Evolutionary conservation across 176 grass and related monocot species (phyloP).

Genomic region (Alopecurus myosuroides): DNA sequence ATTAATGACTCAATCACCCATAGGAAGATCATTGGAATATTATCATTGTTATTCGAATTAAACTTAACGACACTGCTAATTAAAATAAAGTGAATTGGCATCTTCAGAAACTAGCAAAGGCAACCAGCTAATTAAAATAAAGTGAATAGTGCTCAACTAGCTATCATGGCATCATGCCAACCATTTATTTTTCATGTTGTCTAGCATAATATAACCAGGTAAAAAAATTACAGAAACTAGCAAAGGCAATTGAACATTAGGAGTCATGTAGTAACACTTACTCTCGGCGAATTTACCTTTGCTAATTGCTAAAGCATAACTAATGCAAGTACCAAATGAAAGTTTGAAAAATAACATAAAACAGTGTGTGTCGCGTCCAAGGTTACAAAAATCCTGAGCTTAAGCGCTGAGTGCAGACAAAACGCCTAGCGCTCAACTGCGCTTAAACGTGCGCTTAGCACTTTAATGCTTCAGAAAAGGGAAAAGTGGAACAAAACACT

Average conservation of each 20-base stretch:
- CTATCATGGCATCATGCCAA: not conserved
- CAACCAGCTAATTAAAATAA: slow-evolving; percentile 1
- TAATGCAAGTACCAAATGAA: not conserved
- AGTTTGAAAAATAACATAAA: not conserved
- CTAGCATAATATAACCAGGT: not conserved
- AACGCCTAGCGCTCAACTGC: no score
- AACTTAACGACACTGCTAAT: not conserved
- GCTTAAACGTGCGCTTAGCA: no score
- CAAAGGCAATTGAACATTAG: not conserved
- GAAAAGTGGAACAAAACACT: no score
- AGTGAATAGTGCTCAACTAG: slow-evolving; percentile 6
- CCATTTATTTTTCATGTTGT: not conserved
- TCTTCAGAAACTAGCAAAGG: no score
- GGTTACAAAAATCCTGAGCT: no score
- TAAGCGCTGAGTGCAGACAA: no score
- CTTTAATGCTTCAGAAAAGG: no score
- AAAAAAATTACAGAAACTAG: not conserved
- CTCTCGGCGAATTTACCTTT: not conserved
- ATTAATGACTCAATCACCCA: not conserved
- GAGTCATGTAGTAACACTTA: not conserved
- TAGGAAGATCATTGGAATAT: not conserved
- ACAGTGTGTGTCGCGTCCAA: not conserved
- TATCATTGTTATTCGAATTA: not conserved
- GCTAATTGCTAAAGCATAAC: not conserved
- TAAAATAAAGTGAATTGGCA: slow-evolving; percentile 5